Base-by-base conservation (phyloP, 2,329 filamentous ascomycete species). In the Penicillium digitatum region DNA sequence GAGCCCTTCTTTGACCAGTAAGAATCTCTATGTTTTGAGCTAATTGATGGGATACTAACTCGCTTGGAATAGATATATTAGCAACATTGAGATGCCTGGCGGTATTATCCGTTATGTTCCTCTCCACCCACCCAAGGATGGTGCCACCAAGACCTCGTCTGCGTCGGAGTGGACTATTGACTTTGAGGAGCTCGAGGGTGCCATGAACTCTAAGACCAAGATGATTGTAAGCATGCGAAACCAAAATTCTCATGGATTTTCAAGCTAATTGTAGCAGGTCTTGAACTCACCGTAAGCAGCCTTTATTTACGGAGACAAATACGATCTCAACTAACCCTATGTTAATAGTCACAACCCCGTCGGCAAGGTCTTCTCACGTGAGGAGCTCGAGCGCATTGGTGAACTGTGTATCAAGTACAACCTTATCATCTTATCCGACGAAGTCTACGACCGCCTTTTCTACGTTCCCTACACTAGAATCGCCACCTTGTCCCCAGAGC, bases 1-100 rank as follows among this genome's bases (percentile, higher is more conserved):
- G 94, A 99, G 78, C 94, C 94, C 11, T 99, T 96, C 77, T 99
- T 97, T 72, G 94, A 99, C 75, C 94, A 99, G 86, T 89, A 72
- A 70, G 80, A 46, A 39, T 10, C 9, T 20, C 2, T 3, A 44
- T 51, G 9, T 49, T 34, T 12, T 34, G 8, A 18, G 35, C 27
- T 11, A 10, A 37, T 27, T 26, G 12, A 16, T 29, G 10, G 20
- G 9, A 34, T 48, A n/a, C 31, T 55, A 24, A 57, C 11, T 29
- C 29, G 20, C 11, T 26, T 11, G 22, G 9, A 11, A 42, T 31
- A 85, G 82, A 65, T 95, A 97, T 73, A 95, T 99, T 63, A 91
- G 87, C 79, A 99, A 99, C 76, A 97, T 99, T 61, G 89, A 96
- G 74, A 97, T 99, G 92, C 87, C 94, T 0, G 94, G 94, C 48